Evolutionary conservation across 345 rosid genomes (phyloP), one percentile per base, ranked within the genome.

Genomic region (Hevea brasiliensis): DNA sequence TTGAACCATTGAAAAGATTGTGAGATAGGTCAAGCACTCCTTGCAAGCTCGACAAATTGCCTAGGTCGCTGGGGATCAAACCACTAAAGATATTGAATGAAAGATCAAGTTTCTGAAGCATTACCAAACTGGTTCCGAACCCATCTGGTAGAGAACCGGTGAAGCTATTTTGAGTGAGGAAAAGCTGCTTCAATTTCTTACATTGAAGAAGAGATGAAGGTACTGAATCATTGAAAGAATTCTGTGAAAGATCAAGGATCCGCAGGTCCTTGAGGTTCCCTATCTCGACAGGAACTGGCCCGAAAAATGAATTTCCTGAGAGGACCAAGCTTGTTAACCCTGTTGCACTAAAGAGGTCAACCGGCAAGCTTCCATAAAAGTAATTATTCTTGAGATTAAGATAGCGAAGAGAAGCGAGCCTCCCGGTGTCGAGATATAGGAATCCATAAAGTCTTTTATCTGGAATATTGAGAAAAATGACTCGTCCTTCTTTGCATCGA

Each of bases 261-360:
- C 61, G 72, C 3, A 79, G 77, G 69, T 54, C 7, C 32, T 42
- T 66, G 37, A 71, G 72, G 41, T 71, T 66, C 18, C 76, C 79
- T 26, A 74, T 75, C 42, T 79, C 73, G 32, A 12, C 11, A 48
- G 82, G 79, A 71, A 79, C 35, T 13, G 70, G 51, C 14, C 79
- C 79, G 0, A 76, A 79, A 70, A 74, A 71, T 26, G 76, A 74
- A 67, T 79, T 79, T 51, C 48, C 78, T 2, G 77, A 74, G 18
- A 79, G 75, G 44, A 74, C 27, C 66, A 79, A 29, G 12, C 70
- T 23, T 40, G 67, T 74, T 50, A 74, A 58, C 41, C 71, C 81
- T 42, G 65, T 42, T 12, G 77, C 64, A 61, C 40, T 18, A 40
- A 73, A 68, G 54, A 78, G 76, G 37, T 55, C 73, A 8, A 57